Evolutionary conservation across 2,329 filamentous ascomycete genomes (phyloP).

Genomic region (Boeremia exigua): DNA sequence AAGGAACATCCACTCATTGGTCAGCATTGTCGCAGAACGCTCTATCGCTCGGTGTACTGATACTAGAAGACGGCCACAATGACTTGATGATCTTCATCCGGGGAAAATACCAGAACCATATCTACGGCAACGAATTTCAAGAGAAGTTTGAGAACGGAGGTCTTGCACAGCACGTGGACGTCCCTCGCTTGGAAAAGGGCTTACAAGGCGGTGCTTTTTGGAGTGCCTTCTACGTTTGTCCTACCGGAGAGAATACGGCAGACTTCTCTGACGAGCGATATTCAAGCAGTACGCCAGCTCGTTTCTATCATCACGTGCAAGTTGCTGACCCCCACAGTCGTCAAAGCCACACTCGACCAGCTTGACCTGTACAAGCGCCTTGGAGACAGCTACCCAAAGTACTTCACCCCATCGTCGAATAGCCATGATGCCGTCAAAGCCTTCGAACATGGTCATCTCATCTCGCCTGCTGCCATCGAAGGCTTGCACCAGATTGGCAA

Average conservation of each 20-base stretch:
- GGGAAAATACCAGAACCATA: slow-evolving; percentile 72
- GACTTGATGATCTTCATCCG: slow-evolving; percentile 82
- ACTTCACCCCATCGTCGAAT: slow-evolving; percentile 70
- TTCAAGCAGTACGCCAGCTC: slow-evolving; percentile 61
- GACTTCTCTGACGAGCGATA: slow-evolving; percentile 79
- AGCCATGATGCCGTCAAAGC: slow-evolving; percentile 67
- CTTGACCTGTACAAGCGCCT: slow-evolving; percentile 75
- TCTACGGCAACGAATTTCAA: slow-evolving; percentile 75
- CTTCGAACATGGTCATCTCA: slow-evolving; percentile 47
- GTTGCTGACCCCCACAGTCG: slow-evolving; percentile 51
- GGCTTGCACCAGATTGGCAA: slow-evolving; percentile 95
- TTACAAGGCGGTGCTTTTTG: slow-evolving; percentile 87
- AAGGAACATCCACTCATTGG: slow-evolving; percentile 50
- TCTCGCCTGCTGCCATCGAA: slow-evolving; percentile 48
- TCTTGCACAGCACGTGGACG: slow-evolving; percentile 74
- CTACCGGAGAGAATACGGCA: slow-evolving; percentile 62
- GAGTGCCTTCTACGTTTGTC: slow-evolving; percentile 84
- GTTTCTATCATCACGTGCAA: neutral
- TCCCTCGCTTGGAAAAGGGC: slow-evolving; percentile 75
- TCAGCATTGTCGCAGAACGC: slow-evolving; percentile 24
- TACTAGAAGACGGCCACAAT: slow-evolving; percentile 78
- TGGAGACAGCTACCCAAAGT: slow-evolving; percentile 66
- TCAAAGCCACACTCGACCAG: slow-evolving; percentile 73
- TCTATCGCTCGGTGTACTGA: slow-evolving; percentile 23
- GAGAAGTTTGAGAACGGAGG: slow-evolving; percentile 74